phyloP scores from a whole-genome alignment of 2,329 filamentous ascomycete genomes.

The Fonsecaea pugnacius region DNA sequence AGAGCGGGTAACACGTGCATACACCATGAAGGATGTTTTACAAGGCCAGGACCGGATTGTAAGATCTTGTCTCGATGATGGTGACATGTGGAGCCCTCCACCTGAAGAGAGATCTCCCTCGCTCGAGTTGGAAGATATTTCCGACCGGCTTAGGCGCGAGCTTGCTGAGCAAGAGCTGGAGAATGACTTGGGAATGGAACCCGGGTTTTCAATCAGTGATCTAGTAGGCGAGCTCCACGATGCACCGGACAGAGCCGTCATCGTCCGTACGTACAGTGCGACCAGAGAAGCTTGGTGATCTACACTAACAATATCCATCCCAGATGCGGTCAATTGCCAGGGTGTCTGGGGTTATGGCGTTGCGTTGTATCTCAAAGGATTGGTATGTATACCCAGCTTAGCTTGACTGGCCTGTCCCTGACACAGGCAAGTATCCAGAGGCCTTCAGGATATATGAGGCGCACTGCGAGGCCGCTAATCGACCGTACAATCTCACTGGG shows the following conservation, averaged over 20 bases:
- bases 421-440: constrained; percentile 51
- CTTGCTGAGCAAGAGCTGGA: neutral
- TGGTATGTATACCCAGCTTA: constrained; percentile 34
- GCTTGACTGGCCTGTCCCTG: neutral
- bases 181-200: neutral
- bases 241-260: constrained; percentile 54
- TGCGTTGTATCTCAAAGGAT: constrained; percentile 55
- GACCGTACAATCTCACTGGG: constrained; percentile 41
- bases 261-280: constrained; percentile 51
- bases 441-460: constrained; percentile 55
- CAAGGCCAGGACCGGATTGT: constrained; percentile 27
- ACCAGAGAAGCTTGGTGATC: neutral
- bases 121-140: neutral
- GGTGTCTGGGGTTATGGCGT: constrained; percentile 65
- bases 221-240: constrained; percentile 54
- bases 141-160: neutral
- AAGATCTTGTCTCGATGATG: constrained; percentile 6
- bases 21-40: constrained; percentile 22
- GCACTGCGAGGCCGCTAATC: constrained; percentile 50
- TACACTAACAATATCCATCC: neutral
- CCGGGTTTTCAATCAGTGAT: constrained; percentile 21
- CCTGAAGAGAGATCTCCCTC: constrained; percentile 5
- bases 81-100: constrained; percentile 22
- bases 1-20: neutral
- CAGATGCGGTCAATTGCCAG: constrained; percentile 63